These are phyloP conservation scores for Moesziomyces antarcticus DNA, from an alignment of 1,284 basidiomycete genomes.

Conservation along the genomic window DNA sequence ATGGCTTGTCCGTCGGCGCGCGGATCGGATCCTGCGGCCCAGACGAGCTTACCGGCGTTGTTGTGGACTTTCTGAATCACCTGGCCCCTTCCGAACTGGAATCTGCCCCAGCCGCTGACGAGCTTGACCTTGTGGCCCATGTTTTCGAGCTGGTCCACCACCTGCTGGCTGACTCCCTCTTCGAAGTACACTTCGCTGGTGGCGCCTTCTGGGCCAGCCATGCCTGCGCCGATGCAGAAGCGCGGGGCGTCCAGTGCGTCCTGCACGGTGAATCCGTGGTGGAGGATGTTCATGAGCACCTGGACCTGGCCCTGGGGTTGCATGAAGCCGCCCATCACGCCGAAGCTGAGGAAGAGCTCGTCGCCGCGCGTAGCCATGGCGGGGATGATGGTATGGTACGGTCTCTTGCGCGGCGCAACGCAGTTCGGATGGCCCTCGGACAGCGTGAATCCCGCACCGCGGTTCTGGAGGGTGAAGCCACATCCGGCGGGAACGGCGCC, in stretches of 20 bases:
- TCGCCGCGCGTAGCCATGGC: slow-evolving; percentile 83
- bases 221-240: slow-evolving; percentile 91
- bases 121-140: slow-evolving; percentile 87
- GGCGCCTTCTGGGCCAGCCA: slow-evolving; percentile 75
- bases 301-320: slow-evolving; percentile 93
- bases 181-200: slow-evolving; percentile 89
- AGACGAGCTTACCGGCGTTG: slow-evolving; percentile 35
- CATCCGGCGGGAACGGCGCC: slow-evolving; percentile 87
- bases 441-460: slow-evolving; percentile 85
- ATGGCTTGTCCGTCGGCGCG: slow-evolving; percentile 79
- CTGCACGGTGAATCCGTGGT: slow-evolving; percentile 79
- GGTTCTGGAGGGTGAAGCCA: slow-evolving; percentile 95
- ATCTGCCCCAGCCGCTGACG: slow-evolving; percentile 74
- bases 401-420: slow-evolving; percentile 76
- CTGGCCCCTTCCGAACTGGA: slow-evolving; percentile 87
- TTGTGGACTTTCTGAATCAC: slow-evolving; percentile 48
- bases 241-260: slow-evolving; percentile 82
- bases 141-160: slow-evolving; percentile 69
- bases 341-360: slow-evolving; percentile 87
- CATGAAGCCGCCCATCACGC: slow-evolving; percentile 93
- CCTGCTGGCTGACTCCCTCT: slow-evolving; percentile 78
- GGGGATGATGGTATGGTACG: slow-evolving; percentile 96
- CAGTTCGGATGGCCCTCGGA: slow-evolving; percentile 84
- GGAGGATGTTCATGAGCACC: slow-evolving; percentile 87
- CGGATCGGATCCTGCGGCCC: slow-evolving; percentile 47